Conservation (phyloP, 2,329 filamentous ascomycete genomes). For the Xylariaceae sp. region DNA sequence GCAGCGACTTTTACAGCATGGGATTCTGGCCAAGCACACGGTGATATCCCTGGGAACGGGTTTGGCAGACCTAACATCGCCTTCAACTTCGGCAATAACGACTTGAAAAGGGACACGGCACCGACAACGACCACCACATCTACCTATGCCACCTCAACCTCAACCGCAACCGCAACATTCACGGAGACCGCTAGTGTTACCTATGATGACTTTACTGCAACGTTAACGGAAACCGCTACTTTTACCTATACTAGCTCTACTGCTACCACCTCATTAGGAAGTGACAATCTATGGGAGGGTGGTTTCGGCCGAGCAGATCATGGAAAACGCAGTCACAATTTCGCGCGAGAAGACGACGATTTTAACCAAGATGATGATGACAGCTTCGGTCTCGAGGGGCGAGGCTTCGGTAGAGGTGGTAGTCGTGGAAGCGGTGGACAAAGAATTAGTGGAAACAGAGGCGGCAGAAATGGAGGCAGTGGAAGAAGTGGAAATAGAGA, state of each 20-base stretch:
- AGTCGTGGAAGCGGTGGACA: too few species aligned
- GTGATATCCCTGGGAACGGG: neutral
- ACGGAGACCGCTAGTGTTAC: conserved; percentile 1
- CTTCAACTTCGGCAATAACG: neutral
- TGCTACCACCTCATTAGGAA: too few species aligned
- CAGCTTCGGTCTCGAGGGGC: neutral
- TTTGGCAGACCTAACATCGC: neutral
- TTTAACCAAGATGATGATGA: neutral
- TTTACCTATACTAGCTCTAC: neutral
- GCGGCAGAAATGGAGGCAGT: neutral
- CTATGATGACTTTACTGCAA: neutral
- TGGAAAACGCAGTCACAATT: neutral
- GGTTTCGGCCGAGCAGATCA: neutral
- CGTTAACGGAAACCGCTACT: neutral
- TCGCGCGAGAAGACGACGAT: neutral
- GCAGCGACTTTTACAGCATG: too few species aligned
- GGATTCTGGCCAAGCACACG: too few species aligned
- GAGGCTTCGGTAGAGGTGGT: conserved; percentile 10
- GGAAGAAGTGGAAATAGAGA: too few species aligned
- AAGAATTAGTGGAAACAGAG: conserved; percentile 9
- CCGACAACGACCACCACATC: neutral
- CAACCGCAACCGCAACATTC: too few species aligned
- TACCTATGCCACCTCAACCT: neutral
- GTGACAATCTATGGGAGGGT: neutral
- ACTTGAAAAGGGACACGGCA: neutral